phyloP scores from a whole-genome alignment of 768 basidiomycete species.

The Pleurotus tuber-regium region DNA sequence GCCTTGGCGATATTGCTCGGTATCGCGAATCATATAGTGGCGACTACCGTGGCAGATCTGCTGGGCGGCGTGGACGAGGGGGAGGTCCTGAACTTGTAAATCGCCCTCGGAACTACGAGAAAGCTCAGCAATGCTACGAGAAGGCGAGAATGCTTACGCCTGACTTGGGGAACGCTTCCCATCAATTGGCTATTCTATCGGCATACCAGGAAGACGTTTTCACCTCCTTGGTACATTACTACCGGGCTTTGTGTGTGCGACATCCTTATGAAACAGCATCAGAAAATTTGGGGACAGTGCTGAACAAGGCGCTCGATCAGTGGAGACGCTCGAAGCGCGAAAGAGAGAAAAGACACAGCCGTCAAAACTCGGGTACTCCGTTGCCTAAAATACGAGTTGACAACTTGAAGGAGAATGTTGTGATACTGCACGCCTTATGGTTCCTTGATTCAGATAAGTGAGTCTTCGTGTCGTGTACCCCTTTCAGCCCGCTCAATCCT shows the following conservation, averaged over 20 bases:
- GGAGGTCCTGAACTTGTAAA: conserved; percentile 42
- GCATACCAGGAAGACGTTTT: conserved; percentile 86
- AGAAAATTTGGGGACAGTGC: conserved; percentile 77
- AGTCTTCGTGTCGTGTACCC: conserved; percentile 21
- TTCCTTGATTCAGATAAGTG: conserved; percentile 57
- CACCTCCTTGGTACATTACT: conserved; percentile 79
- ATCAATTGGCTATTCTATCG: conserved; percentile 92
- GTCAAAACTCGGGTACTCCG: conserved; percentile 23
- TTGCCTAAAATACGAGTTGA: conserved; percentile 56
- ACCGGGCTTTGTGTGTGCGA: conserved; percentile 84
- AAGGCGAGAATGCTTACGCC: conserved; percentile 83
- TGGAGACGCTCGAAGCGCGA: conserved; percentile 47
- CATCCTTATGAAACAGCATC: conserved; percentile 85
- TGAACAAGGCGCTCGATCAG: conserved; percentile 63
- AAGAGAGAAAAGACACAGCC: conserved; percentile 23
- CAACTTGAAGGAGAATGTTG: conserved; percentile 68
- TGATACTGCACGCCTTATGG: conserved; percentile 79
- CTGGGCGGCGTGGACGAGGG: conserved; percentile 45
- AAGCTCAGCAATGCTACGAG: conserved; percentile 79
- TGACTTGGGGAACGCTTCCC: conserved; percentile 89
- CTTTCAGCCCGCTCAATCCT: conserved; percentile 12
- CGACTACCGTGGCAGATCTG: conserved; percentile 62
- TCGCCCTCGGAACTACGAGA: conserved; percentile 69
- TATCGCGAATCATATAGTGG: conserved; percentile 90
- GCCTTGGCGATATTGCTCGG: conserved; percentile 90